These are phyloP conservation scores for Ustilago hordei DNA, from an alignment of 1,284 basidiomycete species.

Conservation along the genomic window DNA sequence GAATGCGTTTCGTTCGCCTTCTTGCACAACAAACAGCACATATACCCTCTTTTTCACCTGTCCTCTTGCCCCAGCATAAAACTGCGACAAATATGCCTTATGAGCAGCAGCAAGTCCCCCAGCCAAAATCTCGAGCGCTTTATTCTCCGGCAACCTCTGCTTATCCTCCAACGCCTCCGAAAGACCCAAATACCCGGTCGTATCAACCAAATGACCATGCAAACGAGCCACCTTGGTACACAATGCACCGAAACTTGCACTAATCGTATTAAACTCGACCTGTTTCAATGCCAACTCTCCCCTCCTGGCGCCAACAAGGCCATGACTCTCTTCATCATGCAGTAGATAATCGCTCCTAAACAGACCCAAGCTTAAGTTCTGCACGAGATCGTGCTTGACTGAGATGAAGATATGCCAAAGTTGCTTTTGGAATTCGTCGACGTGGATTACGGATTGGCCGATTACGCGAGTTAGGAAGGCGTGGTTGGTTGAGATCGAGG, in stretches of 20 bases:
- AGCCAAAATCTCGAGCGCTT: conserved; percentile 79
- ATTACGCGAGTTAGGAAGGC: conserved; percentile 85
- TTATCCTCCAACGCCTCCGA: conserved; percentile 76
- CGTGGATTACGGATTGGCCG: conserved; percentile 82
- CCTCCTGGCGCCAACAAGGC: conserved; percentile 37
- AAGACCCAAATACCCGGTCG: conserved; percentile 52
- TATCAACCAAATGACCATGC: conserved; percentile 73
- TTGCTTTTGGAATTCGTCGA: conserved; percentile 86
- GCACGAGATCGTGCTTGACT: conserved; percentile 70
- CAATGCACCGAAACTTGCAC: conserved; percentile 87
- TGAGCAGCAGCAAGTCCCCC: conserved; percentile 85
- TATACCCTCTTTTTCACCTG: conserved; percentile 37
- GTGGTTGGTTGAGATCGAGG: conserved; percentile 82
- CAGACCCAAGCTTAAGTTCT: conserved; percentile 89
- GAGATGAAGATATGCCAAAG: conserved; percentile 87
- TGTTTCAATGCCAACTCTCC: conserved; percentile 79
- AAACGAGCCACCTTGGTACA: conserved; percentile 80
- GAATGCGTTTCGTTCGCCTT: conserved; percentile 92
- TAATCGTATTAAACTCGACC: conserved; percentile 98
- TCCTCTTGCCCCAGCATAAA: not conserved
- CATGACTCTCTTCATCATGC: conserved; percentile 72
- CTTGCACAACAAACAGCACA: conserved; percentile 89
- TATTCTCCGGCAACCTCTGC: conserved; percentile 80
- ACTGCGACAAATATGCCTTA: conserved; percentile 75
- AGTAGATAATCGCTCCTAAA: conserved; percentile 96